Percentiles rank a stretch among this genome's conserved stretches.
Conservation (phyloP, 441 rosid species). For the Eutrema salsugineum region DNA sequence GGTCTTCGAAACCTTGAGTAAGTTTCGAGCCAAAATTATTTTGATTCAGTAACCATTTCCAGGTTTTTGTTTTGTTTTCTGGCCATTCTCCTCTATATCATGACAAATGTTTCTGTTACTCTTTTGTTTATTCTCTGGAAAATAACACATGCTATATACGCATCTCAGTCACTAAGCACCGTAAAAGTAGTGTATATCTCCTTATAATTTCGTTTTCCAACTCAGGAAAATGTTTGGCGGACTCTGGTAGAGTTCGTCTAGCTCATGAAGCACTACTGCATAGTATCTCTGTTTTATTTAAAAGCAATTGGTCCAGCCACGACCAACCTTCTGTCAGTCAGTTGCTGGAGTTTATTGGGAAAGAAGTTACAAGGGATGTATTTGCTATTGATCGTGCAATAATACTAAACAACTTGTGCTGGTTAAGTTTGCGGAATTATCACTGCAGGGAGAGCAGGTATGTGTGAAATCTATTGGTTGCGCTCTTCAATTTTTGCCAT, state of each 20-base stretch:
- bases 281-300: slow-evolving; percentile 48
- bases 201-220: slow-evolving; percentile 22
- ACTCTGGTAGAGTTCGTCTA: slow-evolving; percentile 52
- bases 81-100: slow-evolving; percentile 4
- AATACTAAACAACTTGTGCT: slow-evolving; percentile 59
- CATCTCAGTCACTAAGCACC: not conserved
- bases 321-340: slow-evolving; percentile 33
- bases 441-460: slow-evolving; percentile 58
- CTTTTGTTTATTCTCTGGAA: not conserved
- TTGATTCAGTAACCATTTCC: slow-evolving; percentile 1
- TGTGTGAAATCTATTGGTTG: slow-evolving; percentile 4
- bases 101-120: not conserved
- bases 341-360: slow-evolving; percentile 65
- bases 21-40: slow-evolving; percentile 8
- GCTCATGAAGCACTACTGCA: slow-evolving; percentile 62
- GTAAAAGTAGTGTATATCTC: slow-evolving; percentile 14
- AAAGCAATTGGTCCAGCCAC: slow-evolving; percentile 46
- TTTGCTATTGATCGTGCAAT: slow-evolving; percentile 76
- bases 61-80: slow-evolving; percentile 8
- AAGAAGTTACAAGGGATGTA: slow-evolving; percentile 54
- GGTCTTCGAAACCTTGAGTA: slow-evolving; percentile 1
- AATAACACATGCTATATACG: not conserved
- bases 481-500: not conserved
- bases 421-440: slow-evolving; percentile 59
- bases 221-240: slow-evolving; percentile 74